These are phyloP conservation scores for Saccharum hybrid DNA, from an alignment of 202 grass and related monocot genomes.

Conservation along the genomic window DNA sequence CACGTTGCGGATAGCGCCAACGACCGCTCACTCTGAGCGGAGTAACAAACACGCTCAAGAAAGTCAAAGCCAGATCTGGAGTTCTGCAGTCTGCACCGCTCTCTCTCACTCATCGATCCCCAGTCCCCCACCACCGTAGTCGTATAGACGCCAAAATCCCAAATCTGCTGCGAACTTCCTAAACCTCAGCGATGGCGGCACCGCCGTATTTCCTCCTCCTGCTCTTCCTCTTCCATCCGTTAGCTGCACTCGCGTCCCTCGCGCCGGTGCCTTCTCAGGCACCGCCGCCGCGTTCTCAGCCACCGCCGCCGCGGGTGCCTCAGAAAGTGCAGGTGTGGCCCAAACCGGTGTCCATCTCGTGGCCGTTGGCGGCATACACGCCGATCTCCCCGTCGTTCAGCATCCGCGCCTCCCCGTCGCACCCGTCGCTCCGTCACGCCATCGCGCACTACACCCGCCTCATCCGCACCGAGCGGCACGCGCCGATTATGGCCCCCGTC, in stretches of 20 bases:
- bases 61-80: too few relatives aligned
- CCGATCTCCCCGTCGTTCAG: conserved; percentile 72
- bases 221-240: conserved; percentile 34
- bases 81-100: too few relatives aligned
- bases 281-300: conserved; percentile 23
- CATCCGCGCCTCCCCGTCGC: conserved; percentile 55
- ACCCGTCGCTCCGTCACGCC: conserved; percentile 67
- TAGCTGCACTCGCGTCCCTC: not conserved
- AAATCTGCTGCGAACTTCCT: conserved; percentile 1
- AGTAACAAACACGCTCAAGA: too few relatives aligned
- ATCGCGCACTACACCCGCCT: conserved; percentile 70
- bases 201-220: conserved; percentile 40
- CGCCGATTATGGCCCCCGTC: conserved; percentile 49
- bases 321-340: conserved; percentile 73
- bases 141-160: not conserved
- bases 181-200: conserved; percentile 50
- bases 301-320: too few relatives aligned
- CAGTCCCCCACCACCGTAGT: not conserved
- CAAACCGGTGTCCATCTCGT: conserved; percentile 72
- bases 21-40: too few relatives aligned
- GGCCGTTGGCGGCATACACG: conserved; percentile 50
- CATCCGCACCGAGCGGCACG: conserved; percentile 67
- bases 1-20: too few relatives aligned
- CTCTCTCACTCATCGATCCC: not conserved
- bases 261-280: conserved; percentile 7